Evolutionary conservation across 2,329 filamentous ascomycete genomes (phyloP).

Genomic region (Fusarium falciforme): DNA sequence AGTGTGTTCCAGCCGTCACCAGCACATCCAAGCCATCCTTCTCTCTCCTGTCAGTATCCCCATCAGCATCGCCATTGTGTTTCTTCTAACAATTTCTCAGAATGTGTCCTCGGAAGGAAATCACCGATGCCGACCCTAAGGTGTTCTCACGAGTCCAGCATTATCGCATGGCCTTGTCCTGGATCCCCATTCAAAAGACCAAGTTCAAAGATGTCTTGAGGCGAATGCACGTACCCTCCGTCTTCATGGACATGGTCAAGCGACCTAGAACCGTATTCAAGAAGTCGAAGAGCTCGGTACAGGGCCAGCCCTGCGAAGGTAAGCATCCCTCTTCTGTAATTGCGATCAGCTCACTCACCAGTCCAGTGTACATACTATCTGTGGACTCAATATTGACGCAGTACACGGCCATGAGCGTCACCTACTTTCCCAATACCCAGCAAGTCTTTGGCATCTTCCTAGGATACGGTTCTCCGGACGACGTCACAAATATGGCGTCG

Average conservation of each 20-base stretch:
- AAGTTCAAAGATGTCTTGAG: neutral
- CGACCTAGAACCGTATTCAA: neutral
- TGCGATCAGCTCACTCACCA: neutral
- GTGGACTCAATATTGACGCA: conserved; percentile 12
- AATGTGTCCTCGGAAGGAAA: neutral
- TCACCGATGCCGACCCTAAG: neutral
- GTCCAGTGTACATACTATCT: conserved; percentile 6
- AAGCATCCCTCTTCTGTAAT: neutral
- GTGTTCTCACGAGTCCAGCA: neutral
- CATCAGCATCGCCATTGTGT: neutral
- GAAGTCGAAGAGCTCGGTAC: neutral
- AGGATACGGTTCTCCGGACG: neutral
- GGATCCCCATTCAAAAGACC: neutral
- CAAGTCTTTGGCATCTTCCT: conserved; percentile 12
- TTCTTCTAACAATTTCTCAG: neutral
- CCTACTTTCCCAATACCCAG: conserved; percentile 8
- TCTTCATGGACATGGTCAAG: neutral
- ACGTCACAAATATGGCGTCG: neutral
- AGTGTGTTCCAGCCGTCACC: neutral
- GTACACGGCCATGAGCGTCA: conserved; percentile 11
- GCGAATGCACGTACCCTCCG: neutral
- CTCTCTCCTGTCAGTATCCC: neutral
- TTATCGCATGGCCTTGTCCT: neutral
- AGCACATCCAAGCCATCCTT: neutral
- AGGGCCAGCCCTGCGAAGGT: neutral